Conservation (phyloP, 2,329 filamentous ascomycete genomes). For the Arthrobotrys sinensis region DNA sequence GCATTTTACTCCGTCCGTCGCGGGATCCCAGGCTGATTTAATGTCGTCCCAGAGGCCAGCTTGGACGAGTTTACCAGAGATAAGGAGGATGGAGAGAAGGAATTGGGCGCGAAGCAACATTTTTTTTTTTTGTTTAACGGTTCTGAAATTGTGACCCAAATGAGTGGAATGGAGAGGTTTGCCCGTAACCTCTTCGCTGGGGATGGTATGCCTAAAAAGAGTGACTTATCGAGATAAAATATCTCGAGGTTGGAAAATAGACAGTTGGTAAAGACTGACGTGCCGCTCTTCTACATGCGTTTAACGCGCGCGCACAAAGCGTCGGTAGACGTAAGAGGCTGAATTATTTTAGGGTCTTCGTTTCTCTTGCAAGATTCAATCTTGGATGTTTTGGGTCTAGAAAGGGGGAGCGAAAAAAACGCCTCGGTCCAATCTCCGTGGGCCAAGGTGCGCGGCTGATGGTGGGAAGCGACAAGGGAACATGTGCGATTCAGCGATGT, state of each 20-base stretch:
- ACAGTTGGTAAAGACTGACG: not conserved
- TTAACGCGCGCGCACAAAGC: constrained; percentile 28
- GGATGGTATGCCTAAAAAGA: constrained; percentile 9
- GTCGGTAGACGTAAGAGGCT: constrained; percentile 33
- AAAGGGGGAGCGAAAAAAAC: constrained; percentile 34
- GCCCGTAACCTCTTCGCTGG: constrained; percentile 12
- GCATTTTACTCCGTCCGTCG: constrained; percentile 48
- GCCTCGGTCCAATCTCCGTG: constrained; percentile 37
- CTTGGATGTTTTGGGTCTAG: constrained; percentile 35
- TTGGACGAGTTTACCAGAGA: constrained; percentile 20
- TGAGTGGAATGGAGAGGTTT: constrained; percentile 22
- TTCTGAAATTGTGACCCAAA: not conserved
- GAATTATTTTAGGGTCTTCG: constrained; percentile 8
- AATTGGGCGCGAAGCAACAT: constrained; percentile 41
- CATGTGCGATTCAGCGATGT: constrained; percentile 1
- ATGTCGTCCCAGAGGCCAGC: constrained; percentile 28
- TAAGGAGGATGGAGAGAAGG: constrained; percentile 45
- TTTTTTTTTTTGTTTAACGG: constrained; percentile 4
- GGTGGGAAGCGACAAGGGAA: constrained; percentile 13
- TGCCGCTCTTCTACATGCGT: constrained; percentile 32
- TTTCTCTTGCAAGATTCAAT: constrained; percentile 13
- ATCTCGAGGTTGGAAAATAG: constrained; percentile 27
- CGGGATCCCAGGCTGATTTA: constrained; percentile 38
- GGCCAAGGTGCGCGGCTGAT: constrained; percentile 38
- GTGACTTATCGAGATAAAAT: constrained; percentile 15